Conservation (phyloP, 2,329 filamentous ascomycete species). For the Grosmannia huntii region DNA sequence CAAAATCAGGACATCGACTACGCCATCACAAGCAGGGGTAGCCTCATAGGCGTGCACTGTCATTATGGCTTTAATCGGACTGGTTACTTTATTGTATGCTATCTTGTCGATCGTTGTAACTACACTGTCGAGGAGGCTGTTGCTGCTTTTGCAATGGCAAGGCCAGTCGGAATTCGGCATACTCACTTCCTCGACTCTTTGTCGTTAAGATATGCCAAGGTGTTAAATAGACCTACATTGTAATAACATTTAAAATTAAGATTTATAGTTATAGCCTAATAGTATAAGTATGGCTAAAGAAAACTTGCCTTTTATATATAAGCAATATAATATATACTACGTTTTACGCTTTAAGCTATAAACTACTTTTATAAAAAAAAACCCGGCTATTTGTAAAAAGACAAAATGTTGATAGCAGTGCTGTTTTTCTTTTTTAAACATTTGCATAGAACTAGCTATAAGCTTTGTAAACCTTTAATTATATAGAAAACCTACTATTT, state of each 20-base stretch:
- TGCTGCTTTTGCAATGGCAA: constrained; percentile 56
- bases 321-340: not conserved
- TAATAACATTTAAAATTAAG: not conserved
- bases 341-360: too few species aligned
- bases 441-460: too few species aligned
- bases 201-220: constrained; percentile 54
- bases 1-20: not conserved
- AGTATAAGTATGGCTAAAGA: too few species aligned
- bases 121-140: constrained; percentile 66
- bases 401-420: too few species aligned
- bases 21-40: constrained; percentile 15
- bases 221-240: not conserved
- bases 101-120: constrained; percentile 70
- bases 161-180: constrained; percentile 78
- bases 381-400: too few species aligned
- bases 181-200: constrained; percentile 78
- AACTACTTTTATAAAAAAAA: too few species aligned
- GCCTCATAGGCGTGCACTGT: constrained; percentile 69
- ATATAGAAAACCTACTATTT: too few species aligned
- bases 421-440: too few species aligned
- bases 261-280: not conserved
- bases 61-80: constrained; percentile 95
- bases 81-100: constrained; percentile 80
- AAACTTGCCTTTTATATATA: not conserved
- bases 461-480: too few species aligned